phyloP scores from a whole-genome alignment of 176 grass and related monocot species.

The Lolium multiflorum region DNA sequence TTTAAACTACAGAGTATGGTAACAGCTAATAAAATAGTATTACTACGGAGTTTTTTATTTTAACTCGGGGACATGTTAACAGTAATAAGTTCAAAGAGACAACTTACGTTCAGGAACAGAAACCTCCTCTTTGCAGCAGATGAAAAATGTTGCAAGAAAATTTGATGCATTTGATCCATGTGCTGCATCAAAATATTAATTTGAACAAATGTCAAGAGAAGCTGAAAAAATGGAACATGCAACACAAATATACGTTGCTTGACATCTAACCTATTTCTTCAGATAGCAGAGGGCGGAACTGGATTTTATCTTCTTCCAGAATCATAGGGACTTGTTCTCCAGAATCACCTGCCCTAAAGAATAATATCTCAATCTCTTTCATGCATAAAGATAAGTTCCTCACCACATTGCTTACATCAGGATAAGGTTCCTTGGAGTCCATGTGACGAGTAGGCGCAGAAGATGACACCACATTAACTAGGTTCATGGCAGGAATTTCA shows the following conservation, averaged over 20 bases:
- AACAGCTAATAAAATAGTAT: not conserved
- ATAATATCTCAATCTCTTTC: constrained; percentile 69
- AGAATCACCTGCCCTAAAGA: constrained; percentile 61
- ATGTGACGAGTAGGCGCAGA: constrained; percentile 1
- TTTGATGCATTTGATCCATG: constrained; percentile 47
- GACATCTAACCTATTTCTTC: constrained; percentile 64
- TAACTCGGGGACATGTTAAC: too few relatives aligned
- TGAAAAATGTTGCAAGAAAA: constrained; percentile 52
- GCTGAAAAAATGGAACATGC: not conserved
- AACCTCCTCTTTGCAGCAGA: constrained; percentile 59
- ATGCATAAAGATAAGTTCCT: constrained; percentile 56
- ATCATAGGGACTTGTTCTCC: constrained; percentile 64
- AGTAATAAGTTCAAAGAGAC: not conserved
- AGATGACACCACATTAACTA: not conserved
- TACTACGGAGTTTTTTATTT: too few relatives aligned
- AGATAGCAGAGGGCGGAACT: constrained; percentile 61
- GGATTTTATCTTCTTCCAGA: constrained; percentile 71
- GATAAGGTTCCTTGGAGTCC: constrained; percentile 33
- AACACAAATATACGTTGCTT: constrained; percentile 15
- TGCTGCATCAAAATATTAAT: constrained; percentile 45
- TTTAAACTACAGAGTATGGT: not conserved
- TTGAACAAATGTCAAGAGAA: not conserved
- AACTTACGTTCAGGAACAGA: constrained; percentile 60
- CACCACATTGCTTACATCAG: constrained; percentile 1
- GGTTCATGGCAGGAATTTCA: not conserved